Percentiles rank a stretch among this genome's conserved stretches.
phyloP scores from a whole-genome alignment of 148 eudicot genomes.

The Cornus kousa region DNA sequence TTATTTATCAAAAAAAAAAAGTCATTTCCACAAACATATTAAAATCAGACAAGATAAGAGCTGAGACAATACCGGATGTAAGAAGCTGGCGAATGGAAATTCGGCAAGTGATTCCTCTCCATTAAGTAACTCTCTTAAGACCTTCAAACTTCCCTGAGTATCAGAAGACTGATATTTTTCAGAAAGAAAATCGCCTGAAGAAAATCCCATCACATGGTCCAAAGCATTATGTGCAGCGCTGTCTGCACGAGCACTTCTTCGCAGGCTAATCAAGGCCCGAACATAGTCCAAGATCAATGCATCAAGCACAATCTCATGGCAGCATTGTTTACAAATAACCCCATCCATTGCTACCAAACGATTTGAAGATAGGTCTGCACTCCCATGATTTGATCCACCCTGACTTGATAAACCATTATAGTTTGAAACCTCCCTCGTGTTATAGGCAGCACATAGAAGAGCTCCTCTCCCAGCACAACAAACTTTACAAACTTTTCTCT shows the following conservation, averaged over 20 bases:
- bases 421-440: slow-evolving; percentile 47
- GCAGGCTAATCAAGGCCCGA: slow-evolving; percentile 65
- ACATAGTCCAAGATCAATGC: slow-evolving; percentile 83
- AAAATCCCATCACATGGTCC: slow-evolving; percentile 58
- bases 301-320: slow-evolving; percentile 72
- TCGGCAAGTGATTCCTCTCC: slow-evolving; percentile 93
- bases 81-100: slow-evolving; percentile 83
- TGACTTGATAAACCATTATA: slow-evolving; percentile 48
- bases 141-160: slow-evolving; percentile 24
- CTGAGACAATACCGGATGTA: slow-evolving; percentile 58
- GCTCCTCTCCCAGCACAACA: slow-evolving; percentile 98
- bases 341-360: slow-evolving; percentile 52
- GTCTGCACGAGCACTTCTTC: slow-evolving; percentile 64
- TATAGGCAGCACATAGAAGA: slow-evolving; percentile 53
- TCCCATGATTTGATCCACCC: slow-evolving; percentile 59
- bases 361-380: slow-evolving; percentile 51
- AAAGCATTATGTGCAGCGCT: slow-evolving; percentile 62
- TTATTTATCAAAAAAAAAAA: too few relatives aligned
- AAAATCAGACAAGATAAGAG: slow-evolving; percentile 9
- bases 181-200: slow-evolving; percentile 39
- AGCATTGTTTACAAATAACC: slow-evolving; percentile 79
- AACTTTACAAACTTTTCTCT: slow-evolving; percentile 70
- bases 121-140: slow-evolving; percentile 44
- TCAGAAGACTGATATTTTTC: slow-evolving; percentile 35
- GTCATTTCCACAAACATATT: not conserved